Evolutionary conservation across 164 flowering plant genomes (phyloP).

Genomic region (Hamamelis virginiana): DNA sequence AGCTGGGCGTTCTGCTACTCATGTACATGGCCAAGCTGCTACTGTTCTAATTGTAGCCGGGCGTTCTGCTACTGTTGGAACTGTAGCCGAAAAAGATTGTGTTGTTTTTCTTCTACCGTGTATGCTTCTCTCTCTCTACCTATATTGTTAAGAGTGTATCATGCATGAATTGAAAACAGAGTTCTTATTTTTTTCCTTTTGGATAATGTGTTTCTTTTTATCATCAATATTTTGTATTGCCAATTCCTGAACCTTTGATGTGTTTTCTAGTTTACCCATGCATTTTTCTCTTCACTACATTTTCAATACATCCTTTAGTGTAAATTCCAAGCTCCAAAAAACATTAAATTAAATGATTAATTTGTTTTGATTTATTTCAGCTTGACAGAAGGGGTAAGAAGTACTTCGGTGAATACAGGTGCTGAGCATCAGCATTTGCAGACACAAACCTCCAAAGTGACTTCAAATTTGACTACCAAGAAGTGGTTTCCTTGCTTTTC

Average conservation of each 20-base stretch:
- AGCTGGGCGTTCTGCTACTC: slow-evolving; percentile 23
- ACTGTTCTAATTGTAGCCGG: slow-evolving; percentile 22
- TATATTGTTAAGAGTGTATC: no score
- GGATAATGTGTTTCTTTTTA: neutral
- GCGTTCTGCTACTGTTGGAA: slow-evolving; percentile 29
- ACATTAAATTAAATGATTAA: neutral
- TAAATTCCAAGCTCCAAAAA: neutral
- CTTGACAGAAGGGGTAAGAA: slow-evolving; percentile 27
- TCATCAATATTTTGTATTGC: neutral
- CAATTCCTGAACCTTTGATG: neutral
- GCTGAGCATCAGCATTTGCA: neutral
- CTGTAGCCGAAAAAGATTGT: slow-evolving; percentile 21
- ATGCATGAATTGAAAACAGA: neutral
- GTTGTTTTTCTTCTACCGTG: slow-evolving; percentile 20
- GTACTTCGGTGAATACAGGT: slow-evolving; percentile 16
- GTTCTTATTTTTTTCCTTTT: neutral
- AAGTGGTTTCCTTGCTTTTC: slow-evolving; percentile 36
- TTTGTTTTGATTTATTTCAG: slow-evolving; percentile 15
- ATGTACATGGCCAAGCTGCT: slow-evolving; percentile 22
- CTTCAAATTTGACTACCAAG: neutral
- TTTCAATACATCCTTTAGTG: neutral
- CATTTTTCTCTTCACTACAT: neutral
- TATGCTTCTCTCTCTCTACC: slow-evolving; percentile 18
- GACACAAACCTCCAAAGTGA: neutral
- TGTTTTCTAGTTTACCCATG: neutral